Base-by-base conservation (phyloP, 352 stramenopile species). In the Pythium vanterpoolii region DNA sequence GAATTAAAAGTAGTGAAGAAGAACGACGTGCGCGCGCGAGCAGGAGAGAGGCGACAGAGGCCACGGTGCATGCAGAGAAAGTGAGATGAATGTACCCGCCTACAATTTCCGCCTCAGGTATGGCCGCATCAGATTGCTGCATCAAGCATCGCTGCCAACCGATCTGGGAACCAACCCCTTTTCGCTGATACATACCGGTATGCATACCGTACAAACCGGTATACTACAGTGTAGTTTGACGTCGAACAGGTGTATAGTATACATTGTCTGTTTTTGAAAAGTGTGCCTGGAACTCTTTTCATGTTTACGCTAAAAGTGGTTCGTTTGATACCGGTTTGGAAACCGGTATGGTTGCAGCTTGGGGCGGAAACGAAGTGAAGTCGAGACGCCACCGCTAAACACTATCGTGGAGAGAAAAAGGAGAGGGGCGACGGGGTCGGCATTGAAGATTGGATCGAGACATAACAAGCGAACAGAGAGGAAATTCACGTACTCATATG, bases 81-180 rank as follows among this genome's bases (percentile, higher is more conserved):
- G 26, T 19, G 48, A 36, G 27, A 38, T 21, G 28, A 34, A 34
- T 54, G 57, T 57, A 57, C 47, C 56, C 56, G 47, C 30, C 48
- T 38, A 13, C 31, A 31, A 40, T 19, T 10, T 19, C 18, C 40
- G 24, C 21, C 21, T 27, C 40, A 28, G 33, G 40, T 46, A 34
- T 44, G 44, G 43, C 24, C 30, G 36, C 27, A 46, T 62, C 56
- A 62, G 55, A 56, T 56, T 26, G 18, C 7, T 23, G 18, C 50
- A 69, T 64, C 54, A 53, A 64, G 48, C 51, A 43, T 54, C 62
- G 56, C 56, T 55, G 56, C 63, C 63, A 70, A 61, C 65, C 63
- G 63, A 70, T 55, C 64, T 33, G 52, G 30, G 45, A 31, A 52
- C 44, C 18, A 58, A 62, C 24, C 34, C 58, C 58, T 47, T 42